Evolutionary conservation across 2,329 filamentous ascomycete genomes (phyloP), one percentile per base, ranked within the genome.

Genomic region (Epichloe typhina): DNA sequence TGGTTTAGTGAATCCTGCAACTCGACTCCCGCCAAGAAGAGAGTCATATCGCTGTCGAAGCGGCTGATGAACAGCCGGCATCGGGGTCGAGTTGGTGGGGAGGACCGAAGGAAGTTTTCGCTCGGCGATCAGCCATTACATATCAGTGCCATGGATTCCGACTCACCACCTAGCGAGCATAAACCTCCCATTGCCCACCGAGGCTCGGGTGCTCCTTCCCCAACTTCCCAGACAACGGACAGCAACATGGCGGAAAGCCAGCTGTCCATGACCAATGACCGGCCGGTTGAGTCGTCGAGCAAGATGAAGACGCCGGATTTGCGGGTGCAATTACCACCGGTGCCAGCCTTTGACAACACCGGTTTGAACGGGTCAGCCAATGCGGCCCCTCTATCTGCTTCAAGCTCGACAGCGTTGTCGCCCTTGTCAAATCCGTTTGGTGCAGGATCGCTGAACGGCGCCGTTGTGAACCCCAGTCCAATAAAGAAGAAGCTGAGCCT

Each of bases 401-500:
- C 67, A 8, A 66, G 67, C 5, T 68, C 71, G 3, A 53, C 69
- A 2, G 59, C 66, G 1, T 73, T 77, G 49, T 80, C 79, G 0
- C 76, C 79, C 0, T 73, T 76, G 35, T 56, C 70, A 0, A 73
- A 65, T 45, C 67, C 74, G 0, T 75, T 79, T 49, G 59, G 66
- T 4, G 59, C 69, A 6, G 55, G 69, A 0, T 57, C 66, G 0
- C 59, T 70, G 36, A 77, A 75, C 51, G 71, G 73, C 13, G 57
- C 68, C 8, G 62, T 62, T 5, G 70, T 70, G 9, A 70, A 72
- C 21, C 77, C 78, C 3, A 83, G 78, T 54, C 80, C 81, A 2
- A 68, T 80, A 35, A 83, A 82, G 65, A 84, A 84, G 70, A 84
- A 83, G 63, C 66, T 84, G 38, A 83, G 78, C 55, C 63, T 84